Base-by-base conservation (phyloP, 2,329 filamentous ascomycete genomes). In the Claviceps paspali region DNA sequence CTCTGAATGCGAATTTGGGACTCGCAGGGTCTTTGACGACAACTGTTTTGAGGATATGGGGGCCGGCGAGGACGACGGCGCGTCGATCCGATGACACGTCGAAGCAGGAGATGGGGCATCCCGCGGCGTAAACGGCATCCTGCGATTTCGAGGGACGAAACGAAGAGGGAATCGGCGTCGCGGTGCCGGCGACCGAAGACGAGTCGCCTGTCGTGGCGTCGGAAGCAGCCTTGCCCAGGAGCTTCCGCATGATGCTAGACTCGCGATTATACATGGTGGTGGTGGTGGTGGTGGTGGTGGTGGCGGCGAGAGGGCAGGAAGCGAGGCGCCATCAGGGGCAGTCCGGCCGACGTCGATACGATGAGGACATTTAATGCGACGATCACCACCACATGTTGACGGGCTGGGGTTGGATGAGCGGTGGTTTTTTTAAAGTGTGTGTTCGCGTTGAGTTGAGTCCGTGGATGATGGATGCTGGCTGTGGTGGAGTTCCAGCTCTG, bases 41-140 rank as follows among this genome's bases (percentile, higher is more conserved):
- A 31, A 79, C 53, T 1, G 69, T 76, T 56, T 76, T 76, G 41
- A 79, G 68, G 18, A 78, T 61, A 45, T 78, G 71, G 5, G 52
- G 62, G 5, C 75, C 72, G 6, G 65, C 75, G 29, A 79, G 57
- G 3, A 78, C 64, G 24, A 68, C 72, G 31, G 63, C 59, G 24
- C 62, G 63, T 38, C 68, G 66, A 48, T 78, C 71, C 38, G 68
- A 62, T 2, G 73, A 72, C 24, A 64, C 63, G 49, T 78, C 74
- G 45, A 79, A 59, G 45, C 68, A 71, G 28, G 66, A 53, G 23
- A 79, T 67, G 5, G 75, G 71, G 1, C 60, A 63, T 22, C 64
- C 61, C 2, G 67, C 67, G 10, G 59, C 48, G 46, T 73, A 70
- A 9, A 64, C 54, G 28, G 65, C 68, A 45, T 76, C 66, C 45